phyloP scores from a whole-genome alignment of 257 asterid genomes.

The Coffea eugenioides region DNA sequence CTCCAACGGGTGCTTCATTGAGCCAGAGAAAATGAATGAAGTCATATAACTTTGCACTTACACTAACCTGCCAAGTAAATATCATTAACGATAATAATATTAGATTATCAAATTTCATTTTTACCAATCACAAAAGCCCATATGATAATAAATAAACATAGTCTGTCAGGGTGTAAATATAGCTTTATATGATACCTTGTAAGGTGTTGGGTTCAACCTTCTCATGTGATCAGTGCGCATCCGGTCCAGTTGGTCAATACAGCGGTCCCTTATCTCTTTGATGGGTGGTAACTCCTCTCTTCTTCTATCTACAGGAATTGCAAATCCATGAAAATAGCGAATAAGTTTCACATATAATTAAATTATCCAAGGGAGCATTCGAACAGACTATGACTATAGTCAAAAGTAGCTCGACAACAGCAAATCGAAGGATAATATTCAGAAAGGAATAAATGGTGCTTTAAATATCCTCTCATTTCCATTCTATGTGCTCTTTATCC shows the following conservation, averaged over 20 bases:
- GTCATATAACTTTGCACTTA: constrained; percentile 84
- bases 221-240: constrained; percentile 99
- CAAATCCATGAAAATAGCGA: neutral
- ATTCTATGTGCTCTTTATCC: neutral
- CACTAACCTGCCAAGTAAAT: constrained; percentile 71
- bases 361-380: neutral
- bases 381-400: neutral
- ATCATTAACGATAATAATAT: neutral
- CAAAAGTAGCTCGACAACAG: neutral
- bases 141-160: neutral
- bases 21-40: constrained; percentile 98
- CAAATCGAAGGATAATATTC: neutral
- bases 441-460: neutral
- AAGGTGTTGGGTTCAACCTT: constrained; percentile 95
- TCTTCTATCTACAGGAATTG: constrained; percentile 39
- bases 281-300: constrained; percentile 71
- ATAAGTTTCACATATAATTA: constrained; percentile 1
- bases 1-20: constrained; percentile 97
- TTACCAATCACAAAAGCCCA: neutral
- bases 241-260: constrained; percentile 71
- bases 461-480: neutral
- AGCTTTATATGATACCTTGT: constrained; percentile 57
- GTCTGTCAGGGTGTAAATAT: neutral
- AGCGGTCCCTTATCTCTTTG: constrained; percentile 60
- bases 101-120: neutral